These are phyloP conservation scores for Aspergillus ellipticus DNA, from an alignment of 495 filamentous ascomycete species.

Conservation along the genomic window DNA sequence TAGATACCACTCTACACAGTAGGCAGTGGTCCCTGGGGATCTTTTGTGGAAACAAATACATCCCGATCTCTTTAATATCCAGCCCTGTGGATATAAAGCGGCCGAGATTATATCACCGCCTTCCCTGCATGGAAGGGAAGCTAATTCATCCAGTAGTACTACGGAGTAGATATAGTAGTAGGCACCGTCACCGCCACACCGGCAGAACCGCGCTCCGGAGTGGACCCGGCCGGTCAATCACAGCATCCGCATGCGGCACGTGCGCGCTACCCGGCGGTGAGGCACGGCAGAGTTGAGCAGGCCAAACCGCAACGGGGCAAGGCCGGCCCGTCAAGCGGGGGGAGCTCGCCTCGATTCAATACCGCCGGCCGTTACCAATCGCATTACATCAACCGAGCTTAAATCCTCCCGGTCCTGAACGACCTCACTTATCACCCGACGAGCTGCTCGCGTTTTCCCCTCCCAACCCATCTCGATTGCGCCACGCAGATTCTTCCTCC, in stretches of 20 bases:
- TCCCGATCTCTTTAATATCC: no score
- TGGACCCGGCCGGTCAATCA: background rate
- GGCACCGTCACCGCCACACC: background rate
- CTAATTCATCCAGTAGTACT: no score
- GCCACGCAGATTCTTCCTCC: background rate
- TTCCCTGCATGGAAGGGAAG: no score
- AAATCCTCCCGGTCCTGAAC: background rate
- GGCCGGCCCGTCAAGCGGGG: background rate
- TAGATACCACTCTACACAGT: no score
- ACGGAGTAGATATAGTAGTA: no score
- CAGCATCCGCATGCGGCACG: background rate
- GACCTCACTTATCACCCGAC: background rate
- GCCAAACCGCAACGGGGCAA: background rate
- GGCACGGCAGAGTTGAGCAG: background rate
- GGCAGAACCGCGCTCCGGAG: background rate
- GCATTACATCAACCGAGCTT: slow-evolving; percentile 1
- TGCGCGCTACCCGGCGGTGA: slow-evolving; percentile 1
- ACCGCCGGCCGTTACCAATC: background rate
- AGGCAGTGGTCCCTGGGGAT: no score
- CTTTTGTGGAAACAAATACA: no score
- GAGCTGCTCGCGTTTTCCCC: background rate
- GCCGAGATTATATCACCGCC: no score
- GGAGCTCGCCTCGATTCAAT: background rate
- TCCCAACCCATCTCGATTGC: background rate
- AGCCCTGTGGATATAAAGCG: no score